Percentiles rank a stretch among this genome's conserved stretches.
Conservation (phyloP, 192 early-diverging fungal species). For the Allomyces macrogynus region DNA sequence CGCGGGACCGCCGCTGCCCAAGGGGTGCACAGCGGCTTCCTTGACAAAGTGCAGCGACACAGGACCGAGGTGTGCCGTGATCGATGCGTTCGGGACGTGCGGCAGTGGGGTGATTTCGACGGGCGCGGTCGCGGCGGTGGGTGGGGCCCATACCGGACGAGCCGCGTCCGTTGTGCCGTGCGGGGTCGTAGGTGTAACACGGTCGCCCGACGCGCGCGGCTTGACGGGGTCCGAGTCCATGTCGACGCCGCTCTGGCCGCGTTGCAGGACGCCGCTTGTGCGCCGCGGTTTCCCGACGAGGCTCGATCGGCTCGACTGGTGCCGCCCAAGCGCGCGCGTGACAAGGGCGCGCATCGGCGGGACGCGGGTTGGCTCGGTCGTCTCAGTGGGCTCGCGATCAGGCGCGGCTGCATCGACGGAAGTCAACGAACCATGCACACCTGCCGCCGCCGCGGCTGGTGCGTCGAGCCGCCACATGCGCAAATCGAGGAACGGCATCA, state of each 20-base stretch:
- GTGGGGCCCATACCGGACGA: conserved; percentile 6
- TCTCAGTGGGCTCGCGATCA: conserved; percentile 6
- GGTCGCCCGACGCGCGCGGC: conserved; percentile 7
- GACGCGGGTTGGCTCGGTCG: conserved; percentile 4
- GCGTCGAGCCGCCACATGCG: conserved; percentile 8
- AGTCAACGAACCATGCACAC: not conserved
- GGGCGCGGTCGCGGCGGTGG: conserved; percentile 9
- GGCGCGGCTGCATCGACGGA: conserved; percentile 15
- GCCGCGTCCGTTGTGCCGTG: not conserved
- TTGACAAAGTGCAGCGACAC: conserved; percentile 66
- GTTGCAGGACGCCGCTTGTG: conserved; percentile 1
- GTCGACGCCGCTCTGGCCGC: not conserved
- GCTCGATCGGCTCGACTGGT: not conserved
- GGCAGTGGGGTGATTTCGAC: conserved; percentile 50
- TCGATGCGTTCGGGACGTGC: conserved; percentile 29
- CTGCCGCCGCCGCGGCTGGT: conserved; percentile 11
- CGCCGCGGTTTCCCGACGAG: not conserved
- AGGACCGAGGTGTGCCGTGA: conserved; percentile 40
- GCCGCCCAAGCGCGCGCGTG: too few relatives aligned
- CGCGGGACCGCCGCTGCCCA: conserved; percentile 3
- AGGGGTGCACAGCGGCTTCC: conserved; percentile 18
- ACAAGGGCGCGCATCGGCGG: not conserved
- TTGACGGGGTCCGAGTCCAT: conserved; percentile 5
- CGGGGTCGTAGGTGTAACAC: conserved; percentile 1
- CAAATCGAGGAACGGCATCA: conserved; percentile 9